A percentile compares a stretch with the other conserved stretches of the same genome.
Conservation (phyloP, 164 flowering plant species). For the Kalanchoe fedtschenkoi region DNA sequence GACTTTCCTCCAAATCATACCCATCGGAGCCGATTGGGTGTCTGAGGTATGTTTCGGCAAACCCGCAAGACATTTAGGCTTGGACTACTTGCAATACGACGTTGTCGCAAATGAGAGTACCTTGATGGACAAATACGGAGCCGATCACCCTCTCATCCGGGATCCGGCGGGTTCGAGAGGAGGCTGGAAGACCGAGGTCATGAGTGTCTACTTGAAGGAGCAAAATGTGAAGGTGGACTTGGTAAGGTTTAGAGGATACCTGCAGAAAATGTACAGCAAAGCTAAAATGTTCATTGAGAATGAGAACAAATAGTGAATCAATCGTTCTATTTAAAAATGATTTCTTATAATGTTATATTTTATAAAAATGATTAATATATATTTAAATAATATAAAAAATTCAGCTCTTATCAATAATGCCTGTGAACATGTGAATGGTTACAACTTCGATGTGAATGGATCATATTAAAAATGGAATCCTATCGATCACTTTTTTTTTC, state of each 20-base stretch:
- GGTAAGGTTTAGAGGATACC: conserved; percentile 23
- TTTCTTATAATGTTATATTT: too few species aligned
- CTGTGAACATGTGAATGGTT: too few species aligned
- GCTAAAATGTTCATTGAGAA: conserved; percentile 29
- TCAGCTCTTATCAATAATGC: too few species aligned
- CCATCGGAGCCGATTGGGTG: conserved; percentile 21
- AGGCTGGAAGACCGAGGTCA: conserved; percentile 14
- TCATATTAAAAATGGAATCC: too few species aligned
- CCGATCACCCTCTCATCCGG: conserved; percentile 25
- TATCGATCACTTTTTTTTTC: too few species aligned
- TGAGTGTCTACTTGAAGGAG: conserved; percentile 29
- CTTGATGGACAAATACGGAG: conserved; percentile 32
- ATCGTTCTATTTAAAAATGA: too few species aligned
- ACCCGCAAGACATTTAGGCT: conserved; percentile 19
- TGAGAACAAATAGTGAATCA: too few species aligned
- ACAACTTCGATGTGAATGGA: too few species aligned
- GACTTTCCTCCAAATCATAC: conserved; percentile 26
- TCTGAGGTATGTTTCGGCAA: conserved; percentile 17
- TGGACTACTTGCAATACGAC: conserved; percentile 26
- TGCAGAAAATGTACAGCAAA: conserved; percentile 26
- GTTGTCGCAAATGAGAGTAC: conserved; percentile 22
- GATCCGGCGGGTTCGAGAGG: conserved; percentile 21
- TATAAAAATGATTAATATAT: too few species aligned
- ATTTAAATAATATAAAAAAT: too few species aligned
- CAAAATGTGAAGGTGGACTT: conserved; percentile 43